Base-by-base conservation (phyloP, 768 basidiomycete species). In the Termitomyces sp. region DNA sequence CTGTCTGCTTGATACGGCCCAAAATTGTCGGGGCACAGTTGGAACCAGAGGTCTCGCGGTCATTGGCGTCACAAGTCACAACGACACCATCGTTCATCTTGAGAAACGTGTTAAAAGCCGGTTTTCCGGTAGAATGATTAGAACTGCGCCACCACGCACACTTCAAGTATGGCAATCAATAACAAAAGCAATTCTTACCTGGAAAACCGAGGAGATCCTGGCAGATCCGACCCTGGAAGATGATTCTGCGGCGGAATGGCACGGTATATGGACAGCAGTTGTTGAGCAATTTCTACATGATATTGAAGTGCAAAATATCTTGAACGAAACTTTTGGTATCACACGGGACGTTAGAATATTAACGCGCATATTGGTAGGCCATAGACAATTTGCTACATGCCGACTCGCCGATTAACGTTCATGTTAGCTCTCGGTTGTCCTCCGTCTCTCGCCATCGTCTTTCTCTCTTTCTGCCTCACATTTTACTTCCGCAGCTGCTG, bases 101-200 rank as follows among this genome's bases (percentile, higher is more conserved):
- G 97, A 99, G 70, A 99, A 99, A 70, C 81, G 97, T 45, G 97
- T 99, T 51, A 97, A 98, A 72, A 97, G 94, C 62, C 84, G 97
- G 3, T 99, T 98, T 73, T 98, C 95, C 1, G 93, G 94, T 33
- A 80, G 97, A 55, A 90, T 93, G 65, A 78, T 95, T 56, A 83
- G 92, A 48, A 86, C 92, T 6, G 80, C 84, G 0, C 82, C 89
- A 15, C 84, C 87, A 2, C 65, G 73, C 5, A 74, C 73, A 9
- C 58, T 85, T 0, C 70, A 74, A 4, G 72, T 72, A 18, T 89
- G 87, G 78, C 67, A 82, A 13, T 68, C 65, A 8, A 69, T 85
- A n/a, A 75, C 82, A 47, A 77, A 74, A 60, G 66, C 65, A 1
- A 66, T 82, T 5, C 68, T 96, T 3, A 71, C 64, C 9, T 65